These are phyloP conservation scores for Mycosphaerelloides madeirae DNA, from an alignment of 2,329 filamentous ascomycete genomes.

Conservation along the genomic window DNA sequence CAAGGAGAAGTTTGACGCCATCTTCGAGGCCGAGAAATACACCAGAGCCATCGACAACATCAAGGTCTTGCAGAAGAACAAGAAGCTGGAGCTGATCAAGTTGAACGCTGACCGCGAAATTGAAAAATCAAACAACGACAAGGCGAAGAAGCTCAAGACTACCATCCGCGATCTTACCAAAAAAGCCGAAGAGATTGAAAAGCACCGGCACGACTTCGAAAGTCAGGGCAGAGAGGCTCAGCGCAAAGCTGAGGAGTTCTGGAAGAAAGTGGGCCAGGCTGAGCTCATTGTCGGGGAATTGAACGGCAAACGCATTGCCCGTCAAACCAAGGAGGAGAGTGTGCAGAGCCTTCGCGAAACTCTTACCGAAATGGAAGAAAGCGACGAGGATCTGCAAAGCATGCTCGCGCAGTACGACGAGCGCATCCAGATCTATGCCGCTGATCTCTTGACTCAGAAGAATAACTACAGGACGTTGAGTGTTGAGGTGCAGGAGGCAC, in stretches of 20 bases:
- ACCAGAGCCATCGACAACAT: slow-evolving; percentile 97
- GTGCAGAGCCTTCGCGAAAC: slow-evolving; percentile 66
- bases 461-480: slow-evolving; percentile 62
- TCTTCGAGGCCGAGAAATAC: slow-evolving; percentile 95
- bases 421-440: slow-evolving; percentile 59
- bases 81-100: slow-evolving; percentile 68
- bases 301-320: slow-evolving; percentile 70
- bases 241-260: slow-evolving; percentile 54
- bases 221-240: slow-evolving; percentile 58
- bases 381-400: slow-evolving; percentile 68
- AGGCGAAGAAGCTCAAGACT: slow-evolving; percentile 68
- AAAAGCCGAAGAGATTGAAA: slow-evolving; percentile 51
- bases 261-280: slow-evolving; percentile 68
- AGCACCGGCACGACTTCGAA: slow-evolving; percentile 60
- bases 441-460: slow-evolving; percentile 57
- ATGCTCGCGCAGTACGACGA: slow-evolving; percentile 74
- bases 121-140: slow-evolving; percentile 78
- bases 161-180: slow-evolving; percentile 31
- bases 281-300: slow-evolving; percentile 70
- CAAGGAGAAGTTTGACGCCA: slow-evolving; percentile 95
- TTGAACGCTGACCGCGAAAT: slow-evolving; percentile 71
- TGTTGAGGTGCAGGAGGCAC: slow-evolving; percentile 45
- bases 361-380: slow-evolving; percentile 71
- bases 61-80: slow-evolving; percentile 76
- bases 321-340: slow-evolving; percentile 63